These are phyloP conservation scores for Cutaneotrichosporon cavernicola DNA, from an alignment of 1,284 basidiomycete genomes.

Conservation along the genomic window DNA sequence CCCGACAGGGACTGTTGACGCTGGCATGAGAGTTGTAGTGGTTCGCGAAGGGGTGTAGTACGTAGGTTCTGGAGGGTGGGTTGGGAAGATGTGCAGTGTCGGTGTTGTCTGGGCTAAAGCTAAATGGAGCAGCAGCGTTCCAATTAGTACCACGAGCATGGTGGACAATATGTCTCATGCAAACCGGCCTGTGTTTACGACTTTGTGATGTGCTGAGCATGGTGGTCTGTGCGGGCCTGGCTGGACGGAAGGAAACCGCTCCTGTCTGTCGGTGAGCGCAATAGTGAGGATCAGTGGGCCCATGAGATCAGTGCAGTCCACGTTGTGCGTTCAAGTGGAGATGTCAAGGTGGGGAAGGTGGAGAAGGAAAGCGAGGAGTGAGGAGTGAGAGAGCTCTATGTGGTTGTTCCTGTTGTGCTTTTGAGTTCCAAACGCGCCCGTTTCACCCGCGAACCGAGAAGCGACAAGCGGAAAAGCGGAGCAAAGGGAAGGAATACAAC, in stretches of 20 bases:
- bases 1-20: conserved; percentile 33
- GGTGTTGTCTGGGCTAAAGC: neutral
- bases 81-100: neutral
- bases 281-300: neutral
- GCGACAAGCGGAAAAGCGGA: too few relatives aligned
- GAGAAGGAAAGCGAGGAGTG: too few relatives aligned
- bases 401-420: too few relatives aligned
- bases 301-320: neutral
- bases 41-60: neutral
- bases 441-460: too few relatives aligned
- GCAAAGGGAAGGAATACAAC: too few relatives aligned
- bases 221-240: neutral
- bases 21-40: conserved; percentile 5
- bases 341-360: neutral
- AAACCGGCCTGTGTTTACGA: neutral
- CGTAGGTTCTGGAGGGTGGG: neutral
- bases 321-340: too few relatives aligned
- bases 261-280: too few relatives aligned
- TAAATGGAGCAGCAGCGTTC: neutral
- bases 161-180: too few relatives aligned
- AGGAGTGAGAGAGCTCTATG: too few relatives aligned
- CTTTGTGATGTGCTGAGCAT: neutral
- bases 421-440: too few relatives aligned
- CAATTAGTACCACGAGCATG: too few relatives aligned
- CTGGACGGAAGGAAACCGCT: neutral